phyloP scores from a whole-genome alignment of 2,329 filamentous ascomycete genomes.

The Phialocephala sp. region DNA sequence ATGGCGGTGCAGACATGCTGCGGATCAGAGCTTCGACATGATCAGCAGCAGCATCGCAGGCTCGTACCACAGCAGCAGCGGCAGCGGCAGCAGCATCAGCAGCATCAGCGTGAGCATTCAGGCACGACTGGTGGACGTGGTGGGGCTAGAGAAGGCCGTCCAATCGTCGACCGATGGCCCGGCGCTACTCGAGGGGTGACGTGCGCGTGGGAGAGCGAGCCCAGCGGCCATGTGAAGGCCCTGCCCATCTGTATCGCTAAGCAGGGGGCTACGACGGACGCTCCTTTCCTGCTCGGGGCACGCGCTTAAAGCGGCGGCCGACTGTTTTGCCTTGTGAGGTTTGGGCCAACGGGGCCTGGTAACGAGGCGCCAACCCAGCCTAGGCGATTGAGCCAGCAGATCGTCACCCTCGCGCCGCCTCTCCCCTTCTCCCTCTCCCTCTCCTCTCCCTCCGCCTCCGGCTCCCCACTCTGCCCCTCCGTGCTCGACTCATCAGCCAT shows the following conservation, averaged over 20 bases:
- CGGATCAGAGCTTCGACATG: background rate
- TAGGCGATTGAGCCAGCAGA: slow-evolving; percentile 4
- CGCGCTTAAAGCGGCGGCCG: background rate
- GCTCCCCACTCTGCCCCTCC: background rate
- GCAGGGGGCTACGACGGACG: background rate
- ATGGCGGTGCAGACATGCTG: slow-evolving; percentile 6
- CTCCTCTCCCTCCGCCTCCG: background rate
- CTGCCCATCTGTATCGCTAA: background rate
- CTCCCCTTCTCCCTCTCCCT: background rate
- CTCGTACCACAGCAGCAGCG: no score
- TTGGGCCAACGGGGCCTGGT: background rate
- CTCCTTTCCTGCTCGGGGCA: background rate
- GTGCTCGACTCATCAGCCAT: slow-evolving; percentile 5
- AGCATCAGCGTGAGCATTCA: background rate
- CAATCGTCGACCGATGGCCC: background rate
- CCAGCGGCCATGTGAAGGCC: background rate
- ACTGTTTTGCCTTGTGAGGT: slow-evolving; percentile 3
- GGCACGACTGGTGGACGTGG: background rate
- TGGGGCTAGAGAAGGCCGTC: background rate
- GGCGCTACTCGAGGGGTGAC: slow-evolving; percentile 6
- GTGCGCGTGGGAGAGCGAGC: background rate
- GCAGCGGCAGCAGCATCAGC: no score
- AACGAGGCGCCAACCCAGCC: background rate
- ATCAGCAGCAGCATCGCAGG: background rate
- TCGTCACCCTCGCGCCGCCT: background rate